Percentiles rank a stretch among this genome's conserved stretches.
Evolutionary conservation across 257 asterid species (phyloP).

Genomic region (Ballota nigra): DNA sequence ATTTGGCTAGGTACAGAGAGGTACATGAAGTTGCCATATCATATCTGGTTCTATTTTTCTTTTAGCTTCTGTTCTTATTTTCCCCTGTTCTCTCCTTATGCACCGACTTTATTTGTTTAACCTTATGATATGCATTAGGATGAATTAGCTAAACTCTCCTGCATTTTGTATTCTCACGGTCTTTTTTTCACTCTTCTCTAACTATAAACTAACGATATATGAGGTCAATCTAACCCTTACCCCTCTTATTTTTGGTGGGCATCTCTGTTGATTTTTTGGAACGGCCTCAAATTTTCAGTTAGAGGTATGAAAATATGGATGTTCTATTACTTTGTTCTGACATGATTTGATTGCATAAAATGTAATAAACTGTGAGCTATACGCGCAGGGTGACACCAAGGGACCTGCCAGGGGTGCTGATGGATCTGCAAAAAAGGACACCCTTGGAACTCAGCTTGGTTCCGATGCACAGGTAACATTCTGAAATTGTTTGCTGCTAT

Average conservation of each 20-base stretch:
- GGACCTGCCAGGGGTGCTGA: conserved; percentile 53
- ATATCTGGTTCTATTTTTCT: not conserved
- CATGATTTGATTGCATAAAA: not conserved
- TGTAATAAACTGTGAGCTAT: conserved; percentile 1
- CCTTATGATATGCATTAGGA: not conserved
- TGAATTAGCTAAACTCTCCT: not conserved
- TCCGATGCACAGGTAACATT: conserved; percentile 45
- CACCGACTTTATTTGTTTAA: not conserved
- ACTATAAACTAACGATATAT: not conserved
- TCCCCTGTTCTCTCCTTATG: not conserved
- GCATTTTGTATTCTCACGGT: not conserved
- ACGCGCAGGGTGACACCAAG: conserved; percentile 52
- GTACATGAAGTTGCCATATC: conserved; percentile 23
- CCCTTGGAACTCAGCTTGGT: conserved; percentile 42
- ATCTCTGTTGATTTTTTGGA: conserved; percentile 25
- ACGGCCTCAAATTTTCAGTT: conserved; percentile 37
- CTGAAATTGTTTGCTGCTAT: not conserved
- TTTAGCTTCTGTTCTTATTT: not conserved
- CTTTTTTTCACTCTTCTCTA: not conserved
- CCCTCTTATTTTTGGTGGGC: conserved; percentile 6
- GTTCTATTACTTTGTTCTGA: no score
- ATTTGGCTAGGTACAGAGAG: conserved; percentile 64
- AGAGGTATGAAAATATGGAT: conserved; percentile 42
- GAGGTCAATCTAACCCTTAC: conserved; percentile 21
- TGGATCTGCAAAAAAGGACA: conserved; percentile 41